Evolutionary conservation across 2,329 filamentous ascomycete genomes (phyloP), one percentile per base, ranked within the genome.

Genomic region (Venturia pyrina): DNA sequence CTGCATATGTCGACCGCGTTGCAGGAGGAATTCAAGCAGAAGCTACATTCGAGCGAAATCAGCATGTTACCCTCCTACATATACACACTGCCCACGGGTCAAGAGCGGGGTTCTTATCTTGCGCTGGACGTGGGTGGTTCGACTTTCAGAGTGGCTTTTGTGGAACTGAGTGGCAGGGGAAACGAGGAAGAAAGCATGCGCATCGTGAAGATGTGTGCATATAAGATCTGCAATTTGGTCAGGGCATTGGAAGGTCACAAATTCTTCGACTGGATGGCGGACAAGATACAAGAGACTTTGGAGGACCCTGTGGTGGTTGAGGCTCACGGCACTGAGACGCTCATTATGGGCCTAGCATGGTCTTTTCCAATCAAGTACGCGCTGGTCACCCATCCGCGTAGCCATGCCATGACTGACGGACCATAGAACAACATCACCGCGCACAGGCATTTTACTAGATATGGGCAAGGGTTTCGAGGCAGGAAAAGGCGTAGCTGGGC

Each of bases 191-290:
- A 77, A 66, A 75, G 77, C 68, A 81, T 87, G 79, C 78, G 79
- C 67, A 85, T 87, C 65, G 75, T 83, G 64, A 78, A 78, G 66
- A 83, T 85, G 74, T 78, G 79, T 46, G 81, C 79, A 57, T 83
- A 80, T 69, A 76, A 76, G 62, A 87, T 88, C 68, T 82, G 85
- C 70, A 80, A 84, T 67, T 71, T 75, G 17, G 81, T 87, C 62
- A 82, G 84, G 63, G 74, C 79, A 59, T 74, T 87, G 67, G 77
- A 80, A 66, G 85, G 85, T 1, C 79, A 78, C 32, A 76, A 78
- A 0, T 88, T 88, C 73, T 88, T 88, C 71, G 84, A 87, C 71
- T 88, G 86, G 86, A 87, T 88, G 81, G 86, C 85, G 6, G 78
- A 78, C 61, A 80, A 81, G 67, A 86, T 88, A 66, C 79, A 81